Conservation (phyloP, 805 yeast genomes). For the Wickerhamomyces hampshirensis region DNA sequence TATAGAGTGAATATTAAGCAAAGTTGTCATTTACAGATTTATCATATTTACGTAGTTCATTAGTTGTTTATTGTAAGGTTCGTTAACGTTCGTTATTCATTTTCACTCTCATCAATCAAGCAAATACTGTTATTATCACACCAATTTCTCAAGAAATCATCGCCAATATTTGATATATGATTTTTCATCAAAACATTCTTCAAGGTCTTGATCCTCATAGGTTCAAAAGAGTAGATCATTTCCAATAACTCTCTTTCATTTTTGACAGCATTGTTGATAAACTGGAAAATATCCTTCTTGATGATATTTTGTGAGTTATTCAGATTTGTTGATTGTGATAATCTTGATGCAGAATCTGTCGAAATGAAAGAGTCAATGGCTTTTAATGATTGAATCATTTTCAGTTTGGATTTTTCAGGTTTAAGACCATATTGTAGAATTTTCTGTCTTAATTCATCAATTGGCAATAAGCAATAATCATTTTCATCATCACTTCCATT, state of each 20-base stretch:
- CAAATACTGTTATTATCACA: constrained; percentile 24
- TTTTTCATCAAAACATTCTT: constrained; percentile 4
- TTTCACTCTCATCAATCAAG: constrained; percentile 13
- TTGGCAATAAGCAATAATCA: constrained; percentile 12
- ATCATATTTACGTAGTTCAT: neutral
- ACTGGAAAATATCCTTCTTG: constrained; percentile 18
- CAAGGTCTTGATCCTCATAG: constrained; percentile 8
- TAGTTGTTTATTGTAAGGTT: neutral
- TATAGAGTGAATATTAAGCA: neutral
- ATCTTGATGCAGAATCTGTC: constrained; percentile 13
- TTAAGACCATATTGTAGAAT: constrained; percentile 23
- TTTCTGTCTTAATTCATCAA: constrained; percentile 18
- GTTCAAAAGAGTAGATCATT: constrained; percentile 23
- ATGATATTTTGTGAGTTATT: constrained; percentile 19
- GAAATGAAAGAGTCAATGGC: constrained; percentile 10
- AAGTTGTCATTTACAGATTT: neutral
- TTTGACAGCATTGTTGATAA: constrained; percentile 9
- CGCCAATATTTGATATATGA: constrained; percentile 6
- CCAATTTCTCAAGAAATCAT: constrained; percentile 18
- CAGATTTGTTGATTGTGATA: constrained; percentile 18
- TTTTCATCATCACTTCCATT: constrained; percentile 7
- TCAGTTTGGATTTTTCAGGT: constrained; percentile 17
- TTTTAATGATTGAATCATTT: constrained; percentile 19
- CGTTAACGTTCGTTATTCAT: neutral
- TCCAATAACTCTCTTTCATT: constrained; percentile 11